phyloP scores from a whole-genome alignment of 768 basidiomycete genomes.

The Trametopsis cervina region DNA sequence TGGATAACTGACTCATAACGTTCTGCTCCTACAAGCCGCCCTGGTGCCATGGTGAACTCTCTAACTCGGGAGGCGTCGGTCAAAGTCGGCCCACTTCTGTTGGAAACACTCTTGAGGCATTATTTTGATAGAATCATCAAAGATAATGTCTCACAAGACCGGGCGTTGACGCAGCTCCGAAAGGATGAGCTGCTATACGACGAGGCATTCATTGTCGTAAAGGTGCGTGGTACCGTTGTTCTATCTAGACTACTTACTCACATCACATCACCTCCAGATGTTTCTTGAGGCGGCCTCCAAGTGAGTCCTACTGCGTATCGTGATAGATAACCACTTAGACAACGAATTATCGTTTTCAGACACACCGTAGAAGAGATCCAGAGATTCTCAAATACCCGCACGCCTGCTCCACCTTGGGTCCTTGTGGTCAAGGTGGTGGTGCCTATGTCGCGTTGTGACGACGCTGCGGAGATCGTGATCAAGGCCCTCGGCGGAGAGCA shows the following conservation, averaged over 20 bases:
- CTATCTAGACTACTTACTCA: background rate
- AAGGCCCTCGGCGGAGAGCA: conserved; percentile 82
- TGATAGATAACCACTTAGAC: background rate
- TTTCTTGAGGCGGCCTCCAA: conserved; percentile 68
- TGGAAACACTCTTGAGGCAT: conserved; percentile 80
- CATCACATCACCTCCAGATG: conserved; percentile 32
- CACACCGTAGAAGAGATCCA: conserved; percentile 85
- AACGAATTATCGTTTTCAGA: conserved; percentile 28
- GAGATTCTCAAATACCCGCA: conserved; percentile 72
- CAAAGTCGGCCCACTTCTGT: conserved; percentile 60
- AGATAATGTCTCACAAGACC: conserved; percentile 25
- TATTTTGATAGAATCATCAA: conserved; percentile 58
- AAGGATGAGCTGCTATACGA: conserved; percentile 79
- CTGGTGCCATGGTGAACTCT: conserved; percentile 35
- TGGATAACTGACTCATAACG: no score
- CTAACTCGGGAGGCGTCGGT: conserved; percentile 58
- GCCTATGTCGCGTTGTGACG: conserved; percentile 68
- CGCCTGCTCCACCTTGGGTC: conserved; percentile 81
- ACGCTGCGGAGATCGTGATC: conserved; percentile 68
- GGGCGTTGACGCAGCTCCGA: conserved; percentile 42
- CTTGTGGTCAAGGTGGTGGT: conserved; percentile 65
- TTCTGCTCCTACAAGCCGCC: no score
- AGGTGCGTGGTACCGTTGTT: conserved; percentile 36
- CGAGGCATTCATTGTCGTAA: conserved; percentile 68
- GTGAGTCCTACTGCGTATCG: conserved; percentile 32